Percentiles rank a stretch among this genome's conserved stretches.
Evolutionary conservation across 345 rosid genomes (phyloP).

Genomic region (Combretum micranthum): DNA sequence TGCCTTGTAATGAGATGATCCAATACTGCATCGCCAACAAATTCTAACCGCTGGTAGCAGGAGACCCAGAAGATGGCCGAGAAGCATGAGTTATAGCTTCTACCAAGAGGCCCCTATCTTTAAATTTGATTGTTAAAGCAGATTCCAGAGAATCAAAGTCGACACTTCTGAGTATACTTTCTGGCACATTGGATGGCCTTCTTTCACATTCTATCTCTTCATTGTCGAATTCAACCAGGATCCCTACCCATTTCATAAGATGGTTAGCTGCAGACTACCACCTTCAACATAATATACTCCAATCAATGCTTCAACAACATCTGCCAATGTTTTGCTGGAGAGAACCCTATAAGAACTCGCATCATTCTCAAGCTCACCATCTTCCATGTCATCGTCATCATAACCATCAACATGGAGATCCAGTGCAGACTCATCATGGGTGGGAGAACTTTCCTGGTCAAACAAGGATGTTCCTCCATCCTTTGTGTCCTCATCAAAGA

Average conservation of each 20-base stretch:
- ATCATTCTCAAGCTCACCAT: slow-evolving; percentile 92
- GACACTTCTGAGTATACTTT: slow-evolving; percentile 65
- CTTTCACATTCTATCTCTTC: slow-evolving; percentile 35
- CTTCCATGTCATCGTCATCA: slow-evolving; percentile 79
- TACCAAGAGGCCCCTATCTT: slow-evolving; percentile 53
- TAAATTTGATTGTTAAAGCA: slow-evolving; percentile 56
- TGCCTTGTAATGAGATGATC: slow-evolving; percentile 94
- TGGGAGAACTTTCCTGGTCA: slow-evolving; percentile 42
- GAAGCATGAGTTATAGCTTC: slow-evolving; percentile 99
- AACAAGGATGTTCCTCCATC: slow-evolving; percentile 74
- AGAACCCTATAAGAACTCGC: slow-evolving; percentile 90
- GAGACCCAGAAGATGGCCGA: slow-evolving; percentile 93
- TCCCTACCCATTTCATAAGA: slow-evolving; percentile 95
- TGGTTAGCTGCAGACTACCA: slow-evolving; percentile 77
- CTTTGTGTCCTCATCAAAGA: slow-evolving; percentile 85
- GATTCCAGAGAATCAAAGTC: slow-evolving; percentile 70
- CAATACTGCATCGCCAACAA: slow-evolving; percentile 96
- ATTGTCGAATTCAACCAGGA: slow-evolving; percentile 69
- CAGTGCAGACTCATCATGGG: slow-evolving; percentile 23
- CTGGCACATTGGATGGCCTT: slow-evolving; percentile 53
- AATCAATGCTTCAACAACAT: slow-evolving; percentile 96
- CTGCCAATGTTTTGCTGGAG: slow-evolving; percentile 95
- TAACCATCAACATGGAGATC: slow-evolving; percentile 20
- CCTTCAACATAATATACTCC: slow-evolving; percentile 97
- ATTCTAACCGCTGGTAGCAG: slow-evolving; percentile 90